Base-by-base conservation (phyloP, 2,329 filamentous ascomycete species). In the Colletotrichum siamense region DNA sequence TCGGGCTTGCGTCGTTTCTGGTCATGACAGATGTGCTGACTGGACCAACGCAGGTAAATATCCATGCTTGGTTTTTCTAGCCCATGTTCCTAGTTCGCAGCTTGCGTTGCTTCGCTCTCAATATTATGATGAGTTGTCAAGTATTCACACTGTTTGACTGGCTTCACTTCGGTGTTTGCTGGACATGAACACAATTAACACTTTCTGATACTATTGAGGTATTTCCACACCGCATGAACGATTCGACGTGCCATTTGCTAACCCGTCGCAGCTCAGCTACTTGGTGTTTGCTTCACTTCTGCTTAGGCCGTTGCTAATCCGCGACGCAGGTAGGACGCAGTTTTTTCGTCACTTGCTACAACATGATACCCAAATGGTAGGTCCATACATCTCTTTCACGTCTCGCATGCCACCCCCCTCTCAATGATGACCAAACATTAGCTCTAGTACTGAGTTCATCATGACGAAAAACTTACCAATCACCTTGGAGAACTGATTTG, bases 111-210 rank as follows among this genome's bases (percentile, higher is more conserved):
- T 52, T 71, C 34, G 24, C 24, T 71, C 44, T 65, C 65, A 49
- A 76, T 78, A 81, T 81, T 77, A 85, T 90, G 89, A 90, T 90
- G 89, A 90, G 81, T 80, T 84, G 82, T 79, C 79, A 79, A 82
- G 87, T 91, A 91, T 91, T 91, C 89, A 91, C 89, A 91, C 89
- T 91, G 89, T 91, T 89, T 90, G 89, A 91, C 87, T 82, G 79
- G 78, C 64, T 83, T 79, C 80, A 81, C 80, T 83, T 82, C 82
- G 84, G 84, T 80, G 81, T 76, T 39, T 80, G 85, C 79, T 78
- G 86, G 85, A 86, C 79, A 90, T 91, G 89, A 91, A 90, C 88
- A 89, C 81, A 86, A 82, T 79, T 80, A 81, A 84, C 85, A 89
- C 85, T 88, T 88, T 89, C 89, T 90, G 89, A 90, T 87, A 85